Evolutionary conservation across 2,329 filamentous ascomycete species (phyloP).

Genomic region (Diaporthe sp.): DNA sequence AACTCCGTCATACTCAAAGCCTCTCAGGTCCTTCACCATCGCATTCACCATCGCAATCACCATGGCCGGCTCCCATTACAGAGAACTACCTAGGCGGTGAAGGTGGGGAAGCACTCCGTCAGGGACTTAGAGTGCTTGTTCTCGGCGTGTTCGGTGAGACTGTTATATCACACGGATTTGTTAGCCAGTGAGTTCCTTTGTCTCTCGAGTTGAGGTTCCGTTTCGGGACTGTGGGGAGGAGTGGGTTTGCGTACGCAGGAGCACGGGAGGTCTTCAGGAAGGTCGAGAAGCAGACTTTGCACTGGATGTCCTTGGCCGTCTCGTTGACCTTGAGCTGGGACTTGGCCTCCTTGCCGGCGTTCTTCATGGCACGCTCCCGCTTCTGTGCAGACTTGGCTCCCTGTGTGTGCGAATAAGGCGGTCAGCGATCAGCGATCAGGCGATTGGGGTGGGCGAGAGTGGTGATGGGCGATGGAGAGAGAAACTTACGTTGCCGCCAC

Average conservation of each 20-base stretch:
- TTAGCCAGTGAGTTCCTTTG: not conserved
- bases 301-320: slow-evolving; percentile 82
- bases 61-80: slow-evolving; percentile 7
- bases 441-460: too few relatives aligned
- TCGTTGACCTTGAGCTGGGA: slow-evolving; percentile 80
- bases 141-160: slow-evolving; percentile 77
- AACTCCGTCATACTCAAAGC: slow-evolving; percentile 25
- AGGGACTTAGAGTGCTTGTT: slow-evolving; percentile 85
- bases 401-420: slow-evolving; percentile 42
- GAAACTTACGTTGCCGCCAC: slow-evolving; percentile 39
- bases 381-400: slow-evolving; percentile 67
- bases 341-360: slow-evolving; percentile 68
- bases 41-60: not conserved
- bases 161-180: slow-evolving; percentile 46
- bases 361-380: slow-evolving; percentile 79
- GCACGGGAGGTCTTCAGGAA: slow-evolving; percentile 84
- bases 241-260: slow-evolving; percentile 66
- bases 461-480: not conserved
- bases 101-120: slow-evolving; percentile 77
- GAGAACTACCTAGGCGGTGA: slow-evolving; percentile 45
- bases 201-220: too few relatives aligned
- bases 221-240: not conserved
- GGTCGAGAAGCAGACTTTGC: slow-evolving; percentile 81
- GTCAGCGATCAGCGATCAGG: slow-evolving; percentile 22
- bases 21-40: not conserved